These are phyloP conservation scores for Kodamaea fukazawae DNA, from an alignment of 805 yeast species.

Conservation along the genomic window DNA sequence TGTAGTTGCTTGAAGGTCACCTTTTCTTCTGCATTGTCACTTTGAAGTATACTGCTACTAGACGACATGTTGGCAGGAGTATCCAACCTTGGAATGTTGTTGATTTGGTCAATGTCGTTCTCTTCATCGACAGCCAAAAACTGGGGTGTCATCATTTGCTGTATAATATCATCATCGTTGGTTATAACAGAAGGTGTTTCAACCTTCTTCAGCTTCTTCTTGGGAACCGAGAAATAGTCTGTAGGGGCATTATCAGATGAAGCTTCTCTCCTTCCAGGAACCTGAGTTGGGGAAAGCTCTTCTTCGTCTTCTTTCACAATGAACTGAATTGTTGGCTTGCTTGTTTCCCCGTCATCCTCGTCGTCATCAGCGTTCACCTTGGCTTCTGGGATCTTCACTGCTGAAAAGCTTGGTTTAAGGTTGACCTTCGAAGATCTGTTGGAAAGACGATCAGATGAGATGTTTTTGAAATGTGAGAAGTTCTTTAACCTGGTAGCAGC, in stretches of 20 bases:
- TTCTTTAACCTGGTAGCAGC: slow-evolving; percentile 5
- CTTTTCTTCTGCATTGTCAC: slow-evolving; percentile 11
- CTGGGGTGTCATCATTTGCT: slow-evolving; percentile 34
- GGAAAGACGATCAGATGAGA: slow-evolving; percentile 25
- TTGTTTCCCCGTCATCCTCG: slow-evolving; percentile 35
- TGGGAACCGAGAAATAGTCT: slow-evolving; percentile 4
- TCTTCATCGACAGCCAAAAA: slow-evolving; percentile 26
- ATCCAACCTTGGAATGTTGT: slow-evolving; percentile 4
- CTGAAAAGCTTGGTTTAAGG: slow-evolving; percentile 61
- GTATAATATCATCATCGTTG: slow-evolving; percentile 34
- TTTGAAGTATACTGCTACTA: slow-evolving; percentile 5
- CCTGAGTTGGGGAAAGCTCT: neutral
- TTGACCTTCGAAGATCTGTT: slow-evolving; percentile 34
- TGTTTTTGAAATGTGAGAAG: slow-evolving; percentile 2
- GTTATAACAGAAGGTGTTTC: slow-evolving; percentile 27
- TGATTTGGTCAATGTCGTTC: slow-evolving; percentile 6
- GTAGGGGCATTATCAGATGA: neutral
- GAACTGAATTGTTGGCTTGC: slow-evolving; percentile 59
- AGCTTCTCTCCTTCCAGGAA: neutral
- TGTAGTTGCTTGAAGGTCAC: slow-evolving; percentile 36
- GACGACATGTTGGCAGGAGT: neutral
- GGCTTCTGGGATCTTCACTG: slow-evolving; percentile 69
- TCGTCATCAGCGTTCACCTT: slow-evolving; percentile 64
- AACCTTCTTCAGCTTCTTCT: slow-evolving; percentile 3
- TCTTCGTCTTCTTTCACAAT: slow-evolving; percentile 21